phyloP scores from a whole-genome alignment of 1,284 basidiomycete genomes.

The Moesziomyces aphidis region DNA sequence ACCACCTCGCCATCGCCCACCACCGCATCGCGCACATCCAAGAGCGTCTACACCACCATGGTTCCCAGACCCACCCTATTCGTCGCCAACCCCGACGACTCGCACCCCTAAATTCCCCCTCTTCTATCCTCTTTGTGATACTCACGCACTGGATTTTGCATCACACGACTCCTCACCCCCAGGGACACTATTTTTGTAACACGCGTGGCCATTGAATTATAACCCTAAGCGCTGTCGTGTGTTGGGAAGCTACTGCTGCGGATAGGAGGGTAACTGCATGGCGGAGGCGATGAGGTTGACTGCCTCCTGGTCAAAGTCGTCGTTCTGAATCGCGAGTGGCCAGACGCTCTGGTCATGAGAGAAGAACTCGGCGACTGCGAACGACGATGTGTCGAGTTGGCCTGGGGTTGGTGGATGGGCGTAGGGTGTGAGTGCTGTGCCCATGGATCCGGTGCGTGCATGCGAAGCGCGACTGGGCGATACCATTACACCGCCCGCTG shows the following conservation, averaged over 20 bases:
- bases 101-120: neutral
- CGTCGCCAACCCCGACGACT: slow-evolving; percentile 58
- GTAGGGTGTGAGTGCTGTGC: neutral
- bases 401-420: slow-evolving; percentile 29
- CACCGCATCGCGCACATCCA: too few relatives aligned
- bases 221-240: neutral
- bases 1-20: too few relatives aligned
- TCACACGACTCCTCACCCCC: too few relatives aligned
- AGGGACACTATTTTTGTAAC: too few relatives aligned
- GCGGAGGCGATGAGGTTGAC: slow-evolving; percentile 41
- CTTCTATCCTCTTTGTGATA: too few relatives aligned
- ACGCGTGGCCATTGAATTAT: too few relatives aligned
- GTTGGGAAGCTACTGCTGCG: neutral
- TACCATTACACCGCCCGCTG: neutral
- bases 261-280: slow-evolving; percentile 35
- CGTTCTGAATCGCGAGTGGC: slow-evolving; percentile 45
- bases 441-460: too few relatives aligned
- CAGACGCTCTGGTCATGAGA: slow-evolving; percentile 47
- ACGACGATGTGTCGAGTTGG: slow-evolving; percentile 33
- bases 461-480: neutral
- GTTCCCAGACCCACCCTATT: slow-evolving; percentile 20
- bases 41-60: neutral
- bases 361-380: slow-evolving; percentile 50
- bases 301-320: slow-evolving; percentile 42
- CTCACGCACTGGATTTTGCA: too few relatives aligned